Conservation (phyloP, 1,139 yeast species). For the Kodamaea anthophila region DNA sequence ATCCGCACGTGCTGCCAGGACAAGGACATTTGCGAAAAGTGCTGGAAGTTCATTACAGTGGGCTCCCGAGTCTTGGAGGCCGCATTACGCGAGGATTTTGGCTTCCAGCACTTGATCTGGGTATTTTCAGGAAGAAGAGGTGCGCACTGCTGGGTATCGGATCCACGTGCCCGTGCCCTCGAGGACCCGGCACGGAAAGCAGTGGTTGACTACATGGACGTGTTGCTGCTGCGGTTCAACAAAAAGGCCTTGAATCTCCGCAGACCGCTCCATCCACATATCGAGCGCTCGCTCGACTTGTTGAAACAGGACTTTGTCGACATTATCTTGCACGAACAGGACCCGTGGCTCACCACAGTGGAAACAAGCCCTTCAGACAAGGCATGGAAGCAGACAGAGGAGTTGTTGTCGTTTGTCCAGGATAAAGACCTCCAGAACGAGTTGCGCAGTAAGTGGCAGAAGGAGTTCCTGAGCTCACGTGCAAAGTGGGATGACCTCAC, state of each 20-base stretch:
- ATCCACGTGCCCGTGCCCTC: conserved; percentile 66
- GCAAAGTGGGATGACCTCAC: conserved; percentile 84
- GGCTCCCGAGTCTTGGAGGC: conserved; percentile 72
- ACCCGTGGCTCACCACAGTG: conserved; percentile 55
- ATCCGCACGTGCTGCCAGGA: conserved; percentile 90
- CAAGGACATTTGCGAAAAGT: conserved; percentile 76
- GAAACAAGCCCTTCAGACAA: conserved; percentile 29
- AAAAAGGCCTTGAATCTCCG: conserved; percentile 47
- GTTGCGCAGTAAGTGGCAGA: conserved; percentile 44
- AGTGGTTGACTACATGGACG: conserved; percentile 77
- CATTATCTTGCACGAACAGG: conserved; percentile 71
- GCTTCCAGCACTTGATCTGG: conserved; percentile 83
- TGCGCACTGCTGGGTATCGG: conserved; percentile 98
- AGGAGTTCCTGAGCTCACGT: conserved; percentile 29
- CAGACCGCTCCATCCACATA: conserved; percentile 87
- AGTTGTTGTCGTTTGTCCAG: conserved; percentile 56
- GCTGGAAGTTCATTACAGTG: conserved; percentile 92
- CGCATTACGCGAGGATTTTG: conserved; percentile 81
- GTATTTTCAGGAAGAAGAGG: conserved; percentile 99
- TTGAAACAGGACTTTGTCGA: conserved; percentile 59
- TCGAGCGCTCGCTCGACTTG: conserved; percentile 66
- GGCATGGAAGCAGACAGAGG: conserved; percentile 43
- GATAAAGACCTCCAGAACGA: conserved; percentile 52
- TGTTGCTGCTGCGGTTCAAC: conserved; percentile 50
- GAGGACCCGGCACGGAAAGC: conserved; percentile 73